A percentile compares a stretch with the other conserved stretches of the same genome.
These are phyloP conservation scores for Setaria italica DNA, from an alignment of 202 grass and related monocot genomes.

Conservation along the genomic window DNA sequence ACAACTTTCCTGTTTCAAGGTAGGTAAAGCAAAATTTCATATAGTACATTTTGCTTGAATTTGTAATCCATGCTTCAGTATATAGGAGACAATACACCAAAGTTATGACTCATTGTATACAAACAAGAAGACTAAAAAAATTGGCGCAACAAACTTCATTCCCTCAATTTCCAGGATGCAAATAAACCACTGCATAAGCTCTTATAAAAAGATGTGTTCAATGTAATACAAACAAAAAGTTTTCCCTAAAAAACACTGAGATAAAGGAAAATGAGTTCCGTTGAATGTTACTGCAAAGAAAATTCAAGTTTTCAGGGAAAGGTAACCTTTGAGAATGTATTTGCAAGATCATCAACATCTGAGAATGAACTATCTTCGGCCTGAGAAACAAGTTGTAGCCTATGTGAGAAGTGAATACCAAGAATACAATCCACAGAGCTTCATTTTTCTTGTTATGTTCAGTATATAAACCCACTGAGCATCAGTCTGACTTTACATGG, in stretches of 20 bases:
- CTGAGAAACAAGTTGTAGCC: constrained; percentile 48
- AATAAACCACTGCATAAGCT: background rate
- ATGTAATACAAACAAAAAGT: background rate
- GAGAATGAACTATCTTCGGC: constrained; percentile 59
- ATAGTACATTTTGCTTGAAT: constrained; percentile 1
- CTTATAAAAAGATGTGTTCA: background rate
- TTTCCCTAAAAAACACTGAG: background rate
- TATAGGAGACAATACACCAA: background rate
- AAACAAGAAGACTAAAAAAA: background rate
- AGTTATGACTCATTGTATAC: background rate
- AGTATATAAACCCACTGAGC: background rate
- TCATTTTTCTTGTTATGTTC: background rate
- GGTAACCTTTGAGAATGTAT: constrained; percentile 78
- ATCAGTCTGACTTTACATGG: background rate
- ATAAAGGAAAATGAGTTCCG: background rate
- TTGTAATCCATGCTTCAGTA: background rate
- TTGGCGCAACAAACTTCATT: background rate
- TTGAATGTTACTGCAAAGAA: background rate
- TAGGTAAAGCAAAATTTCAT: background rate
- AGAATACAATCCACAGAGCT: background rate
- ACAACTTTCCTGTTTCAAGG: background rate
- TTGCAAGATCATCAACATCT: constrained; percentile 80
- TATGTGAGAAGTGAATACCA: constrained; percentile 2
- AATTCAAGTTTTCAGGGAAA: constrained; percentile 16
- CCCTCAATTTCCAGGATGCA: background rate